Base-by-base conservation (phyloP, 2,329 filamentous ascomycete species). In the Diaporthe caulivora region DNA sequence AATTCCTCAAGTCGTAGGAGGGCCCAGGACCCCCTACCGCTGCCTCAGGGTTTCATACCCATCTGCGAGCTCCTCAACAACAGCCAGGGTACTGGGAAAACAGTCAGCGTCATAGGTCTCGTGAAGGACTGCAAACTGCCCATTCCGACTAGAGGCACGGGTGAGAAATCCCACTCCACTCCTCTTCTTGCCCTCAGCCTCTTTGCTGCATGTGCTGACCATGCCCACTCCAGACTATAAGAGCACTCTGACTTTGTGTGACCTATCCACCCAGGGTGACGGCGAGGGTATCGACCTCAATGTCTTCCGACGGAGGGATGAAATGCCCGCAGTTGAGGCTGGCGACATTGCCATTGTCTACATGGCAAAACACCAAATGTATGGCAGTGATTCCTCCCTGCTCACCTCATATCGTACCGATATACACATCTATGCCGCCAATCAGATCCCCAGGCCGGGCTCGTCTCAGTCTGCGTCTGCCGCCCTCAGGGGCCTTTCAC, bases 331-430 rank as follows among this genome's bases (percentile, higher is more conserved):
- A 13, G 83, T 86, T 31, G 80, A 83, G 2, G 80, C 84, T 3
- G 88, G 89, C 7, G 94, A 95, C 81, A 84, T 94, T n/a, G 83
- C 95, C 7, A 80, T 95, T 6, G 77, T 95, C 18, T 86, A 88
- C 55, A 80, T 81, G n/a, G 85, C 87, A 60, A 92, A 88, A 86
- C 79, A 86, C 44, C 88, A 90, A 79, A 72, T 60, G n/a, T 83
- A 75, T 53, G 70, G 77, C 71, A 78, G 76, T 9, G 21, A 72
- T 1, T 49, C 82, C 8, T 89, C 87, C 11, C 78, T 92, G 1
- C 76, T 90, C 57, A 83, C 85, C n/a, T 81, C 85, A 71, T 73
- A 49, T 1, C 21, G 7, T 0, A 44, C 89, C 2, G 80, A 81
- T 8, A 80, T 91, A 26, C 81, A 85, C 31, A 77, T 90, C 17